Conservation (phyloP, 139 green algal genomes). For the Chlorella sp. region DNA sequence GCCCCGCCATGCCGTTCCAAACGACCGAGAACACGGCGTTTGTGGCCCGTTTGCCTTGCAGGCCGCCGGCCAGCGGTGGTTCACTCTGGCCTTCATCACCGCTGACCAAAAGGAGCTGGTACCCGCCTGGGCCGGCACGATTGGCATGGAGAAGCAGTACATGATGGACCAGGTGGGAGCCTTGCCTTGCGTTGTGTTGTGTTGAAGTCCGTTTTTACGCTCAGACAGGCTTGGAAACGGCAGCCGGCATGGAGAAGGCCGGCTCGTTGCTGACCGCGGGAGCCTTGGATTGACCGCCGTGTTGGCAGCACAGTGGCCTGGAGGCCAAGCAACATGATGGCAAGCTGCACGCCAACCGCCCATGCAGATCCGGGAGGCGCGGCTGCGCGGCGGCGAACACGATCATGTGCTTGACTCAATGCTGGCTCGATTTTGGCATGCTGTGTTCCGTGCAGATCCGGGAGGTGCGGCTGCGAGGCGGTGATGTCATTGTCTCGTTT, state of each 20-base stretch:
- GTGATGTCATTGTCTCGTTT: conserved; percentile 26
- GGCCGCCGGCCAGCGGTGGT: conserved; percentile 12
- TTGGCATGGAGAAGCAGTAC: conserved; percentile 7
- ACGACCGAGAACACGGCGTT: no score
- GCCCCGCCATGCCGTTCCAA: no score
- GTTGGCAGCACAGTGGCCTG: no score
- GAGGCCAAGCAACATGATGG: no score
- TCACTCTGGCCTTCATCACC: conserved; percentile 23
- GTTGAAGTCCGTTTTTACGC: no score
- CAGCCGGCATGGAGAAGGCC: no score
- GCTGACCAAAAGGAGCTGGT: background rate
- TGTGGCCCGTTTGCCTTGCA: no score
- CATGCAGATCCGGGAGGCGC: background rate
- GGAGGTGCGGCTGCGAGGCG: background rate
- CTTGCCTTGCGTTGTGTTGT: background rate
- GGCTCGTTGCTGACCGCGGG: no score
- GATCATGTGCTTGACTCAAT: no score
- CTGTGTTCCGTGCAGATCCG: background rate
- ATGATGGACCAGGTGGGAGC: conserved; percentile 18
- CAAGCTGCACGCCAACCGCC: no score
- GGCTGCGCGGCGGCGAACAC: conserved; percentile 10
- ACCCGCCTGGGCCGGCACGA: conserved; percentile 14
- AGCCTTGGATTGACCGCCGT: no score
- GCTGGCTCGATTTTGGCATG: background rate
- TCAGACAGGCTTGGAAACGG: no score